Conservation (phyloP, 345 rosid species). For the Geranium rotundifolium region DNA sequence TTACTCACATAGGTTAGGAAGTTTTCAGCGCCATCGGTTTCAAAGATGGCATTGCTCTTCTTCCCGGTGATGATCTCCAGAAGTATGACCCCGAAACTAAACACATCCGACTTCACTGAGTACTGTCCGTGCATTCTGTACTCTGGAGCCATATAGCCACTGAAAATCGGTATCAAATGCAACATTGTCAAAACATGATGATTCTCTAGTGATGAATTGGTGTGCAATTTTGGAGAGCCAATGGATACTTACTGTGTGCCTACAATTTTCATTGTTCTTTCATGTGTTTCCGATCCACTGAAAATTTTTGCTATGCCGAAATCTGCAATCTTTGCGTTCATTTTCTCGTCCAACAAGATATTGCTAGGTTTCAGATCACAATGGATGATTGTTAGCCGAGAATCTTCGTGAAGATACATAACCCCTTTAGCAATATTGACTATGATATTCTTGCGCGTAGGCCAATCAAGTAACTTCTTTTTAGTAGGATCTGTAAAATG, state of each 20-base stretch:
- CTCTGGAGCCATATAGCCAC: constrained; percentile 55
- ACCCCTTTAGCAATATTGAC: constrained; percentile 25
- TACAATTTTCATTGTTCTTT: constrained; percentile 9
- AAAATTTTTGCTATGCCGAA: constrained; percentile 28
- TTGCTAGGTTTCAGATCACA: constrained; percentile 36
- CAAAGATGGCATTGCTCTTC: constrained; percentile 11
- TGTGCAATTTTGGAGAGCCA: not conserved
- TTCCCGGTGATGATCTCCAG: constrained; percentile 35
- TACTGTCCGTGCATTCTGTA: constrained; percentile 33
- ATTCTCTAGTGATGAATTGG: not conserved
- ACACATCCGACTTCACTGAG: constrained; percentile 40
- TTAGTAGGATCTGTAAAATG: constrained; percentile 14
- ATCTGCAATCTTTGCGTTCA: constrained; percentile 28
- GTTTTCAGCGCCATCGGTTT: not conserved
- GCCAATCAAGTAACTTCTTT: constrained; percentile 17
- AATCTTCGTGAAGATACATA: constrained; percentile 29
- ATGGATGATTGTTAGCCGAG: constrained; percentile 26
- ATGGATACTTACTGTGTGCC: constrained; percentile 25
- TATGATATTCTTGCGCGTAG: constrained; percentile 17
- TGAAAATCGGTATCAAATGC: constrained; percentile 3
- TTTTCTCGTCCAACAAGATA: constrained; percentile 17
- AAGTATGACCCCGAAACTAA: constrained; percentile 32
- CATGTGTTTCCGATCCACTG: constrained; percentile 10
- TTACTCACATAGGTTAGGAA: not conserved
- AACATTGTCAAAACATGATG: not conserved